Evolutionary conservation across 345 rosid species (phyloP).

Genomic region (Heritiera fomes): DNA sequence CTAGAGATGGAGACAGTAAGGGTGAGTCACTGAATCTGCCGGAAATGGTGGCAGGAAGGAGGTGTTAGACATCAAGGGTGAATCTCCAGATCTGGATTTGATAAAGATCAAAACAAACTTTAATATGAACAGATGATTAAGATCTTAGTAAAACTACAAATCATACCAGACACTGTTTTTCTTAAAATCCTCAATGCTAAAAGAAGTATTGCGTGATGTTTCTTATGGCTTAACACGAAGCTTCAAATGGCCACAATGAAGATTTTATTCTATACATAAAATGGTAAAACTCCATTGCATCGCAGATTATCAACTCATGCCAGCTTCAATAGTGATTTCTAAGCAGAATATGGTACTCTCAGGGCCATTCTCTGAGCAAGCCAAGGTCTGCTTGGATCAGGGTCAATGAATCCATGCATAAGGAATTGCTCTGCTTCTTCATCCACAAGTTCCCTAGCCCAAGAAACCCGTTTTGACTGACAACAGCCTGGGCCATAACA

Average conservation of each 20-base stretch:
- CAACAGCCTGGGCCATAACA: constrained; percentile 88
- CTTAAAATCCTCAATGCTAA: not conserved
- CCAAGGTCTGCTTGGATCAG: constrained; percentile 77
- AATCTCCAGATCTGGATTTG: no score
- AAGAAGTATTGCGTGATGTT: not conserved
- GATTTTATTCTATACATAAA: constrained; percentile 3
- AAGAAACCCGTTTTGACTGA: constrained; percentile 62
- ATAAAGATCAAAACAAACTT: not conserved
- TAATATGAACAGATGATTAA: not conserved
- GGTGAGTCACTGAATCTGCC: no score
- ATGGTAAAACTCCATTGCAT: not conserved
- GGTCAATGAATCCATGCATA: constrained; percentile 74
- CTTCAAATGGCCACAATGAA: not conserved
- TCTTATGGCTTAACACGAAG: not conserved
- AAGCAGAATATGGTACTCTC: constrained; percentile 71
- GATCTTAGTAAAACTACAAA: not conserved
- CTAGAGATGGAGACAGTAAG: no score
- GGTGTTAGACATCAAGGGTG: no score
- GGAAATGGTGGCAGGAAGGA: no score
- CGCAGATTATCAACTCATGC: not conserved
- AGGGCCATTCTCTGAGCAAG: constrained; percentile 74
- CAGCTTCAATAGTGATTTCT: not conserved
- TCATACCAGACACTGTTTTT: not conserved
- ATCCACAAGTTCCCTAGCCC: constrained; percentile 87
- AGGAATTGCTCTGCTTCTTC: constrained; percentile 89